Conservation (phyloP, 768 basidiomycete genomes). For the Phanerochaete carnosa region DNA sequence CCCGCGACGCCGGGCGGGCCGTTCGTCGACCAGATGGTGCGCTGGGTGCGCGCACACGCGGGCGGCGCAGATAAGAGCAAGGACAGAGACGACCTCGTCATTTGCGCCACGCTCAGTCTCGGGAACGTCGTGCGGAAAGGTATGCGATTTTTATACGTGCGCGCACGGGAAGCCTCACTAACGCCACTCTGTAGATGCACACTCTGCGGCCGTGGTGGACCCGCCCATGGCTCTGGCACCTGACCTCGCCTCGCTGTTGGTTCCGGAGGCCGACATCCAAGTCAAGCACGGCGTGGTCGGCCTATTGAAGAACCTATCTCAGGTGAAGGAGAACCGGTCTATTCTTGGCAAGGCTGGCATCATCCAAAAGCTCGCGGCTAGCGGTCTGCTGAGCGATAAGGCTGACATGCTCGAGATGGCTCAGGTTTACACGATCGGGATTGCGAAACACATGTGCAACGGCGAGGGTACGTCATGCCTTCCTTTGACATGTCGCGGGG, state of each 20-base stretch:
- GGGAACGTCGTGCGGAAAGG: slow-evolving; percentile 82
- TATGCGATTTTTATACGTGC: slow-evolving; percentile 26
- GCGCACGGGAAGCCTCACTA: background rate
- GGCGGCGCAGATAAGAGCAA: slow-evolving; percentile 31
- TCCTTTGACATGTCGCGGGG: background rate
- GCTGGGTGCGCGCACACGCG: slow-evolving; percentile 65
- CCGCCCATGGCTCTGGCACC: slow-evolving; percentile 58
- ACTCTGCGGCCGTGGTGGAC: slow-evolving; percentile 50
- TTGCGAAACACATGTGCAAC: slow-evolving; percentile 85
- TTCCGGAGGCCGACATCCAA: slow-evolving; percentile 67
- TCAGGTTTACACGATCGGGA: slow-evolving; percentile 83
- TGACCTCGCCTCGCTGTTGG: slow-evolving; percentile 58
- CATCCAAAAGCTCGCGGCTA: slow-evolving; percentile 56
- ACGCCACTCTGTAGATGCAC: slow-evolving; percentile 42
- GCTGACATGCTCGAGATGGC: slow-evolving; percentile 84
- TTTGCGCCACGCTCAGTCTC: slow-evolving; percentile 79
- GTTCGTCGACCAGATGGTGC: slow-evolving; percentile 70
- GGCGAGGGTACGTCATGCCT: slow-evolving; percentile 53
- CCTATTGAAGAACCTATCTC: slow-evolving; percentile 81
- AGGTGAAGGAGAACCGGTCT: slow-evolving; percentile 54
- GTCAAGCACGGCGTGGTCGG: slow-evolving; percentile 88
- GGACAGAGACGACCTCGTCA: slow-evolving; percentile 68
- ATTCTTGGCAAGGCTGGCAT: slow-evolving; percentile 60
- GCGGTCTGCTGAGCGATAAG: slow-evolving; percentile 67
- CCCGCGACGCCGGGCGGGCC: slow-evolving; percentile 57